Base-by-base conservation (phyloP, 1,139 yeast genomes). In the Taiozyma sp. region DNA sequence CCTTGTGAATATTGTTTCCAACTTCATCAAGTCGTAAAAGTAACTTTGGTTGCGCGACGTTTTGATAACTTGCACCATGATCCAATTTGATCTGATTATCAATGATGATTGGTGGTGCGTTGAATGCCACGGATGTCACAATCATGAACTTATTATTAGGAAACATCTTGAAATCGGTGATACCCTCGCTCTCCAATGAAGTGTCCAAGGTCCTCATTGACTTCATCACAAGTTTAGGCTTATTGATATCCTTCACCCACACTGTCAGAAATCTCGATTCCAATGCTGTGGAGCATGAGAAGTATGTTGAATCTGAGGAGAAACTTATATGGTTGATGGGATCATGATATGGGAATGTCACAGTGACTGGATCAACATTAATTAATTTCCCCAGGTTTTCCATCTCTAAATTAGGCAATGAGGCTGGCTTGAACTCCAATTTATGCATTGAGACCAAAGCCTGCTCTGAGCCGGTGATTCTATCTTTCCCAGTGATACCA, bases 271-370 rank as follows among this genome's bases (percentile, higher is more conserved):
- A 88, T 46, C 97, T 69, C 8, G 92, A 80, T 64, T 90, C 96
- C 68, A 89, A 73, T 2, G 86, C 84, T 0, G 97, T 91, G n/a
- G 93, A 83, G 60, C 96, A 90, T 2, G 91, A 73, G 30, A 92
- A 62, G 59, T 86, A 87, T 2, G 80, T 71, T 1, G 92, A 87
- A 50, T 85, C 83, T 2, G 80, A 71, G 19, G 95, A 87, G 65
- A 92, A 87, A 45, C 80, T 79, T 13, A 91, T 68, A 5, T 86
- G 74, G 57, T 86, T 86, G 43, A 92, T 81, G 0, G 96, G 96
- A 66, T 91, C 97, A 44, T 90, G 72, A 65, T 88, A 89, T 0
- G 97, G 97, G 49, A 88, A 75, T 0, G 96, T 84, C 43, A 91
- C 85, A 2, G 95, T 83, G 5, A 85, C 79, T 5, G 87, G 86